A percentile compares a stretch with the other conserved stretches of the same genome.
Conservation (phyloP, 768 basidiomycete species). For the Tricholoma matsutake region DNA sequence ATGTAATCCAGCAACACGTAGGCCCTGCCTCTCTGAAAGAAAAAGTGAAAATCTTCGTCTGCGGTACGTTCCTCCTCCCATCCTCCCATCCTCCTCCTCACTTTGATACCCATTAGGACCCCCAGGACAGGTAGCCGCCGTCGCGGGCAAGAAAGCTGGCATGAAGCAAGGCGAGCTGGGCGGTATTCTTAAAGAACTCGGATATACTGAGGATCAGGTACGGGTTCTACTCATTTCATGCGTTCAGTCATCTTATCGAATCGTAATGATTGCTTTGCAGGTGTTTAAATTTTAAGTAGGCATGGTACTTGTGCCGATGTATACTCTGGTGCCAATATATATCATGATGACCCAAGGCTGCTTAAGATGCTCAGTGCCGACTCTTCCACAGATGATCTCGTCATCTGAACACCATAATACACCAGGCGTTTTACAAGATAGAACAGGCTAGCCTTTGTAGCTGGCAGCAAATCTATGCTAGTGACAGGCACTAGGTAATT, state of each 20-base stretch:
- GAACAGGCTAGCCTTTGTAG: no score
- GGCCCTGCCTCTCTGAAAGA: slow-evolving; percentile 59
- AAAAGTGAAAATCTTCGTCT: slow-evolving; percentile 87
- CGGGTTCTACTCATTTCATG: not conserved
- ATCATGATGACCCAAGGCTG: no score
- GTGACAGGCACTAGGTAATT: no score
- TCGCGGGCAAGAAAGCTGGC: slow-evolving; percentile 88
- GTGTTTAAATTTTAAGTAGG: slow-evolving; percentile 39
- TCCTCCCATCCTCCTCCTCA: no score
- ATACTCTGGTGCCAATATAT: not conserved
- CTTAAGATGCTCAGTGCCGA: no score
- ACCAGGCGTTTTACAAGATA: no score
- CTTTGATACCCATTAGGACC: slow-evolving; percentile 53
- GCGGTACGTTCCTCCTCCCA: slow-evolving; percentile 52
- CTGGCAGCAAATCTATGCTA: no score
- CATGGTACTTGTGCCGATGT: not conserved
- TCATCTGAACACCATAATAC: no score
- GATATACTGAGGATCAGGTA: slow-evolving; percentile 86
- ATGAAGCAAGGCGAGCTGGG: slow-evolving; percentile 80
- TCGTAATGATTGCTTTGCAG: slow-evolving; percentile 15
- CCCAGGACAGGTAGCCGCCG: slow-evolving; percentile 82
- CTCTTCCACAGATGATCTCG: no score
- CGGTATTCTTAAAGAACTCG: slow-evolving; percentile 84
- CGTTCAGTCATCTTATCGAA: not conserved
- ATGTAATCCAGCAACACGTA: slow-evolving; percentile 73